Evolutionary conservation across 1,284 basidiomycete genomes (phyloP).

Genomic region (Ustilago cynodontis): DNA sequence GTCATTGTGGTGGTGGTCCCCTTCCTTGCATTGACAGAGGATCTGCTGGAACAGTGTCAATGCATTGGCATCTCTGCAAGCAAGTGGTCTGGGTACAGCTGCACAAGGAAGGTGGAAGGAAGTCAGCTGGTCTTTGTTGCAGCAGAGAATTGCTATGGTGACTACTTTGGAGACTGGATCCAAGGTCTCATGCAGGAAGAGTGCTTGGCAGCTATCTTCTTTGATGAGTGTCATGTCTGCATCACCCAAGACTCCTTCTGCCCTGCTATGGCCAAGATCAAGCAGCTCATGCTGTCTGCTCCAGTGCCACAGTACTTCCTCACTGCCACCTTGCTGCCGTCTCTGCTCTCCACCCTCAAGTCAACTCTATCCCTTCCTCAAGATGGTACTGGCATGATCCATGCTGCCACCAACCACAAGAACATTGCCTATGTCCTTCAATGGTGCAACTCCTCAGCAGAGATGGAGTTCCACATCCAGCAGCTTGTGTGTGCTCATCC

Average conservation of each 20-base stretch:
- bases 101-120: background rate
- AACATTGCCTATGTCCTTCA: slow-evolving; percentile 8
- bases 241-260: background rate
- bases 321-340: slow-evolving; percentile 6
- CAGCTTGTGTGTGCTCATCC: background rate
- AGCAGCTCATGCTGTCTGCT: background rate
- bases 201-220: slow-evolving; percentile 10
- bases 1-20: slow-evolving; percentile 1
- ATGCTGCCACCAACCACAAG: slow-evolving; percentile 3
- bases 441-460: background rate
- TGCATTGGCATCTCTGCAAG: slow-evolving; percentile 3
- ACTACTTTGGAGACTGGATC: background rate
- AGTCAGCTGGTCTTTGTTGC: slow-evolving; percentile 1
- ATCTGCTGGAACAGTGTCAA: background rate
- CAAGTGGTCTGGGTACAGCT: background rate
- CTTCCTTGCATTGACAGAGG: background rate
- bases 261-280: background rate
- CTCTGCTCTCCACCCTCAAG: background rate
- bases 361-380: background rate
- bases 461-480: slow-evolving; percentile 1
- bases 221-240: slow-evolving; percentile 15
- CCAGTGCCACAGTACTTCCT: slow-evolving; percentile 9
- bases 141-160: slow-evolving; percentile 10
- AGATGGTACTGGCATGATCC: slow-evolving; percentile 9
- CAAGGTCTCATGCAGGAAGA: background rate